A percentile compares a stretch with the other conserved stretches of the same genome.
Conservation (phyloP, 371 early-diverging fungal genomes). For the Mucor mucedo region DNA sequence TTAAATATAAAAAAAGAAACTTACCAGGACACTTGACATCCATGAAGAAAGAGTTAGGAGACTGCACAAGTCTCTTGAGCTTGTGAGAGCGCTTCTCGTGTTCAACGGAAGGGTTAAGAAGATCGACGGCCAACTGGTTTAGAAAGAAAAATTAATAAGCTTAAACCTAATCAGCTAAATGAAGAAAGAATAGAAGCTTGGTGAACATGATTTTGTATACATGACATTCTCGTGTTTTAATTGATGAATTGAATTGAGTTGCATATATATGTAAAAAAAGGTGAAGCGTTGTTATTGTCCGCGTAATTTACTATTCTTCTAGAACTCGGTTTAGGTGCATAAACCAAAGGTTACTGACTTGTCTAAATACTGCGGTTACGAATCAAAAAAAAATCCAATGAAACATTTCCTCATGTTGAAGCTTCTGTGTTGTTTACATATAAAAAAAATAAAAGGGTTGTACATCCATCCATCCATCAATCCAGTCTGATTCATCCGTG, state of each 20-base stretch:
- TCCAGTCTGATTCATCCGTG: conserved; percentile 21
- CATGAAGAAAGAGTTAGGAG: conserved; percentile 99
- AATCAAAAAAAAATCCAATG: background rate
- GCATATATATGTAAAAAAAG: too few relatives aligned
- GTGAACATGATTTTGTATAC: too few relatives aligned
- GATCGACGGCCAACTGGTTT: conserved; percentile 94
- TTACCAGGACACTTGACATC: conserved; percentile 98
- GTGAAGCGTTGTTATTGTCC: too few relatives aligned
- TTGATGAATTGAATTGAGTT: too few relatives aligned
- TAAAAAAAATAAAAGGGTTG: background rate
- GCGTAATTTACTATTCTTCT: too few relatives aligned
- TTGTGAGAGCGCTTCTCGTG: conserved; percentile 96
- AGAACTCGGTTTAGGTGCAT: too few relatives aligned
- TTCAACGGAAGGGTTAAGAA: conserved; percentile 97
- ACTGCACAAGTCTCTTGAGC: conserved; percentile 99
- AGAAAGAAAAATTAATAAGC: background rate
- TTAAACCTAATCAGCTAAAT: background rate
- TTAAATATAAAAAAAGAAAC: conserved; percentile 21
- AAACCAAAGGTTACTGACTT: too few relatives aligned
- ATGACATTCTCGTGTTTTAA: too few relatives aligned
- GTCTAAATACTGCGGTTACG: background rate
- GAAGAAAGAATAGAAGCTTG: too few relatives aligned
- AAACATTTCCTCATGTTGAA: too few relatives aligned
- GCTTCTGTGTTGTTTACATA: too few relatives aligned
- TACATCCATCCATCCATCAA: conserved; percentile 28